Base-by-base conservation (phyloP, 2,329 filamentous ascomycete genomes). In the Phialemoniopsis sp. region DNA sequence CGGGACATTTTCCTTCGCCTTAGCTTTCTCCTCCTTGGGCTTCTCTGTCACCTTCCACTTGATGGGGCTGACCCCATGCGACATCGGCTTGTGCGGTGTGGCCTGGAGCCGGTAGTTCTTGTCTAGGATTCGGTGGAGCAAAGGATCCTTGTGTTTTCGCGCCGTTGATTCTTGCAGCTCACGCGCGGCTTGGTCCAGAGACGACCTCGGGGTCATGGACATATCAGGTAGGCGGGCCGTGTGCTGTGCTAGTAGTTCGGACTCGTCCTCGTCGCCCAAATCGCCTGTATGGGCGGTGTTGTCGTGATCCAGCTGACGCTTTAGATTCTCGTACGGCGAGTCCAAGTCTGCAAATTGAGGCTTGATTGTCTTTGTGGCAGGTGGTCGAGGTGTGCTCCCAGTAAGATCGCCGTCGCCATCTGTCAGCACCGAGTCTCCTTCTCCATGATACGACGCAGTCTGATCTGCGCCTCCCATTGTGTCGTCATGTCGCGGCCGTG, bases 61-160 rank as follows among this genome's bases (percentile, higher is more conserved):
- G 38, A 71, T 55, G 2, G 72, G 71, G 8, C 70, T 73, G 32
- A 70, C 59, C 29, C 65, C 66, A 26, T 60, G 53, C 4, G 62
- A 49, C 4, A 58, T 56, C 4, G 49, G 53, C 53, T 81, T 84
- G 49, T 93, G 82, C 0, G 93, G 93, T 9, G 93, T 98, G 6
- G 91, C 89, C 62, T 94, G 88, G 17, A 98, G 75, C 26, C 91
- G 87, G 67, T 95, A 98, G 42, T 87, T 96, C 64, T 94, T 96
- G 69, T 97, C 90, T 5, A 95, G 78, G n/a, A 97, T 74, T 42
- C 86, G 87, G 60, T 97, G 91, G 31, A 98, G 75, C 8, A 97
- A 72, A 3, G 87, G 87, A 56, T 96, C 89, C 44, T 80, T 78
- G 52, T 69, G 70, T 56, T 45, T 57, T 33, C 41, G 55, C 41